Evolutionary conservation across 495 filamentous ascomycete species (phyloP).

Genomic region (Viridothelium virens): DNA sequence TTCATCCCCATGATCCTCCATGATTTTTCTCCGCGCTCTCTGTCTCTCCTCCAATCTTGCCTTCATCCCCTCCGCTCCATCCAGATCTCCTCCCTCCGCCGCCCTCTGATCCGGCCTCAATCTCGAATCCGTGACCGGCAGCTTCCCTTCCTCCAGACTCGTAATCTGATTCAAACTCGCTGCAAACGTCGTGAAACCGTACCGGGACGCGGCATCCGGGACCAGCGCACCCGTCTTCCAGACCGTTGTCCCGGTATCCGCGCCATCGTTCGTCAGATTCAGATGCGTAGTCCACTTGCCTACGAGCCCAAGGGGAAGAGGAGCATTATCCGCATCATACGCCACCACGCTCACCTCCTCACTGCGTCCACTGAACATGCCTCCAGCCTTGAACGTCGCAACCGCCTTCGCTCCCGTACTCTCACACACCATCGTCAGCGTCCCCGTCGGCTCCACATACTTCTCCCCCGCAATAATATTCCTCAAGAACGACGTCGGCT

Average conservation of each 20-base stretch:
- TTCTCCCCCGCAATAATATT: conserved; percentile 98
- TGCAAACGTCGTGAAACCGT: conserved; percentile 82
- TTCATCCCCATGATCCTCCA: conserved; percentile 63
- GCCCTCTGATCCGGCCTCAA: conserved; percentile 89
- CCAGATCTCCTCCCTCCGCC: conserved; percentile 71
- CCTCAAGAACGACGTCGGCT: conserved; percentile 79
- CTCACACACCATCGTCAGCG: conserved; percentile 75
- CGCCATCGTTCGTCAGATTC: conserved; percentile 47
- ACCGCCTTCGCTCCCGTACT: conserved; percentile 68
- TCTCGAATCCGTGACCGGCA: conserved; percentile 74
- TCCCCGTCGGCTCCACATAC: conserved; percentile 91
- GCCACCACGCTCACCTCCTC: conserved; percentile 78
- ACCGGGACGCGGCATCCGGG: conserved; percentile 63
- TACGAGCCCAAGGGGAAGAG: conserved; percentile 52
- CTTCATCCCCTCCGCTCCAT: conserved; percentile 78
- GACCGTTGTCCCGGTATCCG: conserved; percentile 48
- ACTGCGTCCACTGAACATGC: conserved; percentile 91
- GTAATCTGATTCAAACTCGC: conserved; percentile 85
- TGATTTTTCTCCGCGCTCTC: conserved; percentile 59
- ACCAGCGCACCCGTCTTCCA: conserved; percentile 75
- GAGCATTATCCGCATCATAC: conserved; percentile 43
- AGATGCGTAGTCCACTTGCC: conserved; percentile 83
- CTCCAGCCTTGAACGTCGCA: conserved; percentile 81
- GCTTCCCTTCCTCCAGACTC: conserved; percentile 56
- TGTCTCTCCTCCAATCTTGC: conserved; percentile 77